Conservation (phyloP, 495 filamentous ascomycete genomes). For the Penicillium fimorum region DNA sequence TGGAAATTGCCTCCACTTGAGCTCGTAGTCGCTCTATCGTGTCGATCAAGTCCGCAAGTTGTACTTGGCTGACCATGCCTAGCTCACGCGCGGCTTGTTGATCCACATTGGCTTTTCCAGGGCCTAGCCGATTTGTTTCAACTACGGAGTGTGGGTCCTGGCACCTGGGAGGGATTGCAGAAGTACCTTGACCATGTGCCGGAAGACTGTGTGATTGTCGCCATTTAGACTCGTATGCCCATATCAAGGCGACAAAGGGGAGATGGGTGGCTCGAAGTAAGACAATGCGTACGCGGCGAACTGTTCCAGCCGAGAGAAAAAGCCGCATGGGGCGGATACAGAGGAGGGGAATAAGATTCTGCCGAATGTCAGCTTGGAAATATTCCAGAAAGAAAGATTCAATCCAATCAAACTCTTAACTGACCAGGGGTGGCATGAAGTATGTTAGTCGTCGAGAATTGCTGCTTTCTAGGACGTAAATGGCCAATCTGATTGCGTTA, state of each 20-base stretch:
- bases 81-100: slow-evolving; percentile 24
- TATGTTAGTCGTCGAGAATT: slow-evolving; percentile 73
- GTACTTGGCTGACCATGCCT: slow-evolving; percentile 23
- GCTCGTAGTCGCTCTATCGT: slow-evolving; percentile 41
- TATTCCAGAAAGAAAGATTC: slow-evolving; percentile 17
- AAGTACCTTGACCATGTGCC: slow-evolving; percentile 25
- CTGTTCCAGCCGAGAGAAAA: slow-evolving; percentile 65
- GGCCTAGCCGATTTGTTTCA: slow-evolving; percentile 22
- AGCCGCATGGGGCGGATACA: slow-evolving; percentile 82
- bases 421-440: slow-evolving; percentile 66
- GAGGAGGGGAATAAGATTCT: slow-evolving; percentile 83
- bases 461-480: slow-evolving; percentile 79
- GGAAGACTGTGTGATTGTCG: slow-evolving; percentile 31
- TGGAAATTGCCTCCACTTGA: slow-evolving; percentile 34
- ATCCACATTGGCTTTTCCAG: slow-evolving; percentile 23
- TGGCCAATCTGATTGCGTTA: slow-evolving; percentile 40
- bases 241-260: slow-evolving; percentile 62
- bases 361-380: slow-evolving; percentile 25
- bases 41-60: slow-evolving; percentile 37
- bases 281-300: slow-evolving; percentile 71
- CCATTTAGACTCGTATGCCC: slow-evolving; percentile 54
- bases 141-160: slow-evolving; percentile 28
- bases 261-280: slow-evolving; percentile 71
- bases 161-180: slow-evolving; percentile 30
- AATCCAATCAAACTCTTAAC: slow-evolving; percentile 22